Evolutionary conservation across 495 filamentous ascomycete genomes (phyloP).

Genomic region (Clohesyomyces aquaticus): DNA sequence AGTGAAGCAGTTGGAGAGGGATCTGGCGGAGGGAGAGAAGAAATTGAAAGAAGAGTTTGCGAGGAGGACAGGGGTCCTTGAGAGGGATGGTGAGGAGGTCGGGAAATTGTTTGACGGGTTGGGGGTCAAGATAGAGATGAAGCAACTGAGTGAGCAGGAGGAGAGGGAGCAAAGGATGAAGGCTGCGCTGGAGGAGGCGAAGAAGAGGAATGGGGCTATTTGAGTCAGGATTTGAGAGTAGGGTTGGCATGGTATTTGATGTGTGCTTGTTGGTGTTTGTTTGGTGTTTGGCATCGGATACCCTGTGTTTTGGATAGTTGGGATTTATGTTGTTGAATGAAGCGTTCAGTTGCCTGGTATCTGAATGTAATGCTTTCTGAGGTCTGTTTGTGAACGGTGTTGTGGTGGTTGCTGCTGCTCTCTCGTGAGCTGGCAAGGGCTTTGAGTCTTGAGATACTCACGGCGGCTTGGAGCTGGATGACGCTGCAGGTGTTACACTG

Average conservation of each 20-base stretch:
- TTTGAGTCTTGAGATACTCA: no score
- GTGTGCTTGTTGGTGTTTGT: no score
- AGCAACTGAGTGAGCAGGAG: conserved; percentile 18
- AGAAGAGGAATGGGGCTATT: conserved; percentile 41
- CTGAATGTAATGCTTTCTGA: no score
- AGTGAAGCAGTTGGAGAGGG: conserved; percentile 31
- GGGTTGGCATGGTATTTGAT: background rate
- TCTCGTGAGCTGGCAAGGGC: no score
- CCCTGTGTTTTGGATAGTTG: no score
- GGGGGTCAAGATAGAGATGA: conserved; percentile 33
- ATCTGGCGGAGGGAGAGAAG: conserved; percentile 36
- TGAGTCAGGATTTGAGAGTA: background rate
- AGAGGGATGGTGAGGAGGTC: conserved; percentile 27
- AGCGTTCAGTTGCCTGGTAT: no score
- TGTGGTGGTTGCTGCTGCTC: no score
- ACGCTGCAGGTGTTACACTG: no score
- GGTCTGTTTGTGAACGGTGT: no score
- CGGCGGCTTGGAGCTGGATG: no score
- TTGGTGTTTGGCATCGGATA: no score
- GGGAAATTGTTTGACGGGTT: conserved; percentile 28
- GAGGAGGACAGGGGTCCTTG: conserved; percentile 40
- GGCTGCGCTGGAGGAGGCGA: conserved; percentile 40
- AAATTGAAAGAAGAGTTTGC: conserved; percentile 41
- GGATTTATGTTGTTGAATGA: no score
- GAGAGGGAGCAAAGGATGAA: conserved; percentile 33